phyloP scores from a whole-genome alignment of 768 basidiomycete genomes.

The Lyophyllum atratum region DNA sequence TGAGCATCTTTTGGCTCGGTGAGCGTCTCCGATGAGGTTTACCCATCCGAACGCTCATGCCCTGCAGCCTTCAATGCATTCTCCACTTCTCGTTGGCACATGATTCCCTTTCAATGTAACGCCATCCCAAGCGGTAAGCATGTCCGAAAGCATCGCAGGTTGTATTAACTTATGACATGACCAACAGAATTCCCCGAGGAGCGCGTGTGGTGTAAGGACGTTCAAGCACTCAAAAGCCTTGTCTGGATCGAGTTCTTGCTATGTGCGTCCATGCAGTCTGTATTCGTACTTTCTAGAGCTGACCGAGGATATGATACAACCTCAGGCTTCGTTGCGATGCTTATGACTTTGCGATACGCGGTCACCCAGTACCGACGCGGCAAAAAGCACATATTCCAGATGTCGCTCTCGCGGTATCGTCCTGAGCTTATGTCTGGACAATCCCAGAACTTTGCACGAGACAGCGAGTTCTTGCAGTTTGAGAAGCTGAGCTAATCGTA shows the following conservation, averaged over 20 bases:
- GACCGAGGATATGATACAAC: background rate
- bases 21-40: slow-evolving; percentile 11
- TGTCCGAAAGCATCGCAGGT: background rate
- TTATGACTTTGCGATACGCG: slow-evolving; percentile 46
- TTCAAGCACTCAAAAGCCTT: slow-evolving; percentile 56
- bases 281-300: background rate
- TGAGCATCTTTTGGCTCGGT: slow-evolving; percentile 61
- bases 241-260: slow-evolving; percentile 61
- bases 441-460: slow-evolving; percentile 12
- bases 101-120: slow-evolving; percentile 48
- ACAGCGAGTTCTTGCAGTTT: slow-evolving; percentile 41
- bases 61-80: slow-evolving; percentile 57
- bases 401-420: slow-evolving; percentile 51
- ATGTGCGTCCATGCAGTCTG: slow-evolving; percentile 35
- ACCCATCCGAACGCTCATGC: background rate
- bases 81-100: slow-evolving; percentile 58
- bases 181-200: slow-evolving; percentile 43
- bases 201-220: slow-evolving; percentile 52
- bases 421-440: slow-evolving; percentile 16
- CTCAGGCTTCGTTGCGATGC: slow-evolving; percentile 46
- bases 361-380: slow-evolving; percentile 44
- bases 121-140: slow-evolving; percentile 47
- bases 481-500: slow-evolving; percentile 25
- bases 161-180: background rate
- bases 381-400: slow-evolving; percentile 52